Base-by-base conservation (phyloP, 257 asterid species). In the Ballota nigra region DNA sequence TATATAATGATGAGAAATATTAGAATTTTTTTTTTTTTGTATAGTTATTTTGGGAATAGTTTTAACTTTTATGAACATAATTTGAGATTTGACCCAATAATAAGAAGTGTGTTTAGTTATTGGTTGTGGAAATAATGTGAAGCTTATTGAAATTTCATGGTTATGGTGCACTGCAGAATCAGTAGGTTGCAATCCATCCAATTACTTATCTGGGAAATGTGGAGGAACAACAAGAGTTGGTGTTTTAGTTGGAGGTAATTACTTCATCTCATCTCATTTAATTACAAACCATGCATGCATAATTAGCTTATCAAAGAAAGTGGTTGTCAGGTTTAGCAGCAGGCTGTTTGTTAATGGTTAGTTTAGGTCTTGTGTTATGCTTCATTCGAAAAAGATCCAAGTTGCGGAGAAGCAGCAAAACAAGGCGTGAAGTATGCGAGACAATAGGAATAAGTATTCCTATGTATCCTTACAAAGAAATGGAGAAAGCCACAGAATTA, bases 211-310 rank as follows among this genome's bases (percentile, higher is more conserved):
- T 18, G 96, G 98, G 68, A 63, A 60, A 70, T 92, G 98, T 82
- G 96, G 96, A 75, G 96, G 94, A 72, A 89, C 90, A 62, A 85
- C 96, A 41, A 78, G 96, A 80, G 79, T 92, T 52, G 96, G 83
- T 7, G 94, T 79, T 51, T 76, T 89, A 36, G 77, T 82, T 3
- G 96, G 96, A 85, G 98, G 98, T 92, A 84, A 75, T 38, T 1
- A 38, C n/a, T n/a, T 24, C 23, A 19, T 56, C 63, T 41, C 16
- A 53, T 41, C 36, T 33, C 1, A 11, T 20, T 2, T 16, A 26
- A 33, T 10, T 47, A 11, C 23, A 28, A 5, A 55, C 16, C 5
- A 43, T n/a, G n/a, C n/a, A n/a, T n/a, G n/a, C n/a, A 12, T 19
- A 13, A 18, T 31, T 29, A 2, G 8, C 11, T 0, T 60, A 33